A percentile compares a stretch with the other conserved stretches of the same genome.
These are phyloP conservation scores for Eimeria tenella DNA, from an alignment of 169 alveolate genomes.

Conservation along the genomic window DNA sequence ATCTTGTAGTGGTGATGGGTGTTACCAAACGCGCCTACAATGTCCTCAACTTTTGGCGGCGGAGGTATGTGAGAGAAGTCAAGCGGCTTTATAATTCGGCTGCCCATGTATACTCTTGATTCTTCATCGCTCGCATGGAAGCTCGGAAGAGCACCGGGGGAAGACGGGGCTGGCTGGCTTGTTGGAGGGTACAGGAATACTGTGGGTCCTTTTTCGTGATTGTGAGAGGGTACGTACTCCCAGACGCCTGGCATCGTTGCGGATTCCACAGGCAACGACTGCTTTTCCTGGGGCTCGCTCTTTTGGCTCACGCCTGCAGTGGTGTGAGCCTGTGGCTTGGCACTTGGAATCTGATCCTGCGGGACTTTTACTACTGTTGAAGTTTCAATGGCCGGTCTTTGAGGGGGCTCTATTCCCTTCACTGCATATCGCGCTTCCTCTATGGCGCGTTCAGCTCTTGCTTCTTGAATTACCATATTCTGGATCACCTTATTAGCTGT, in stretches of 20 bases:
- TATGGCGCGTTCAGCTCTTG: conserved; percentile 11
- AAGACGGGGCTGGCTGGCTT: not conserved
- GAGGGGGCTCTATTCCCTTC: conserved; percentile 52
- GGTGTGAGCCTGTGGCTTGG: conserved; percentile 38
- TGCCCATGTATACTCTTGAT: not conserved
- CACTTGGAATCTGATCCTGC: not conserved
- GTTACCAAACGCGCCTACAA: conserved; percentile 37
- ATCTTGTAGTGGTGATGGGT: conserved; percentile 63
- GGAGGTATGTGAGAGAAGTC: conserved; percentile 75
- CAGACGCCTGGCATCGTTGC: conserved; percentile 21
- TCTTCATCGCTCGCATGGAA: not conserved
- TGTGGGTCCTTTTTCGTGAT: conserved; percentile 62
- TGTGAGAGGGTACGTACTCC: conserved; percentile 64
- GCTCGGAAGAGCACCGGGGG: not conserved
- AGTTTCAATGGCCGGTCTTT: not conserved
- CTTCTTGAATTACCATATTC: conserved; percentile 35
- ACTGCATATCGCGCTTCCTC: conserved; percentile 55
- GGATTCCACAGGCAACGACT: not conserved
- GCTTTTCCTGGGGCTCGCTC: not conserved
- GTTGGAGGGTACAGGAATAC: conserved; percentile 64
- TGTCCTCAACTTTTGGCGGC: conserved; percentile 39
- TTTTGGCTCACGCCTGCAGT: not conserved
- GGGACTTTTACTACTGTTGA: not conserved
- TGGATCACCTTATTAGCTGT: conserved; percentile 63
- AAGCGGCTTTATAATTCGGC: conserved; percentile 47